Conservation (phyloP, 345 rosid species). For the Sonneratia caseolaris region DNA sequence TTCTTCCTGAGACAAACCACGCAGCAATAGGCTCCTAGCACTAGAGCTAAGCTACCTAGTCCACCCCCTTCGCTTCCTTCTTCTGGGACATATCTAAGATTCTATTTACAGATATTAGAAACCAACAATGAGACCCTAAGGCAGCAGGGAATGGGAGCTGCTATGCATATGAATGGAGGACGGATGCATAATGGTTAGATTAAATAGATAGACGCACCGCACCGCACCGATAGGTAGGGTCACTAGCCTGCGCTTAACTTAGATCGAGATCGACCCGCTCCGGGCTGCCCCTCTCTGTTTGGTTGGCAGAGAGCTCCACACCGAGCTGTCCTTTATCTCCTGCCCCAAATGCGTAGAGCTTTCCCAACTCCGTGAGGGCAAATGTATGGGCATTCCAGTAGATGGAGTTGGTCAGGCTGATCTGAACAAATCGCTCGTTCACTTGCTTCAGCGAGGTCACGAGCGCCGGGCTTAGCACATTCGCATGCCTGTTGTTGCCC, state of each 20-base stretch:
- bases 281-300: constrained; percentile 67
- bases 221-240: not conserved
- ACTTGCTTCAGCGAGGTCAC: constrained; percentile 63
- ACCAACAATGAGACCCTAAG: not conserved
- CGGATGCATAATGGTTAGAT: not conserved
- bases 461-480: constrained; percentile 56
- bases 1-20: not conserved
- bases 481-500: constrained; percentile 45
- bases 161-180: constrained; percentile 2
- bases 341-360: constrained; percentile 75
- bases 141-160: not conserved
- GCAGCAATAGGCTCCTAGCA: not conserved
- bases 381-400: constrained; percentile 86
- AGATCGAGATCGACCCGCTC: constrained; percentile 65
- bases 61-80: not conserved
- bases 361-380: constrained; percentile 79
- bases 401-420: constrained; percentile 74
- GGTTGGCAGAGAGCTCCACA: constrained; percentile 47
- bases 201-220: not conserved
- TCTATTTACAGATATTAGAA: not conserved
- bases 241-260: constrained; percentile 23
- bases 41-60: not conserved
- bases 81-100: not conserved
- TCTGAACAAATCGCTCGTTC: constrained; percentile 72
- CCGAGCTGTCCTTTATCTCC: constrained; percentile 98